Evolutionary conservation across 495 filamentous ascomycete species (phyloP), one percentile per base, ranked within the genome.

Genomic region (Neurospora terricola): DNA sequence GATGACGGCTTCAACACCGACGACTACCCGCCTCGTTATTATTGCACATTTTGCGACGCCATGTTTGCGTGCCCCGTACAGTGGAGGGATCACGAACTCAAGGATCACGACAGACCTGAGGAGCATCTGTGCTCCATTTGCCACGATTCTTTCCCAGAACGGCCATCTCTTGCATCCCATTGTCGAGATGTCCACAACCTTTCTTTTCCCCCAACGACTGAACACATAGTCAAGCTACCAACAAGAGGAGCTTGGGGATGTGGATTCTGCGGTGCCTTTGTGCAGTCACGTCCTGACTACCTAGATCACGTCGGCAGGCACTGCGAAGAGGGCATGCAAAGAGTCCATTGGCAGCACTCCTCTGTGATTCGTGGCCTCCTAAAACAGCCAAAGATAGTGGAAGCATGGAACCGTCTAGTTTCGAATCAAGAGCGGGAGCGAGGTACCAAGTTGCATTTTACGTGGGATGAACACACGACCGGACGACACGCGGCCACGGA

Each of bases 41-140:
- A 18, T 16, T 79, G 77, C 74, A 78, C 79, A 10, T 78, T 80
- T 27, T 80, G 79, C 37, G 73, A 75, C 14, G 72, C 27, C 2
- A 39, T 72, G 2, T 80, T 80, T 34, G 70, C 70, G 37, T 36
- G 59, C 9, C 76, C 76, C 30, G 71, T 27, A 2, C 77, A 77
- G 18, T 79, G 77, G 77, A 75, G 73, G 71, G 10, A 69, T 3
- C 79, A 80, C 39, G 76, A 80, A 30, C 45, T 72, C 4, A 72
- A 72, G 9, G 30, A 36, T 5, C 78, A 80, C 48, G 73, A 74
- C 39, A 38, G 73, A 14, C 34, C 40, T 8, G 73, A 76, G 36
- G 48, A 27, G 12, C 73, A 74, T 23, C 3, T 4, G 11, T 79
- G 78, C 72, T 70, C 10, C 11, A 59, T 37, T 12, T 79, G 78